Evolutionary conservation across 1,284 basidiomycete species (phyloP), one percentile per base, ranked within the genome.

Genomic region (Coniferiporia sulphurascens): DNA sequence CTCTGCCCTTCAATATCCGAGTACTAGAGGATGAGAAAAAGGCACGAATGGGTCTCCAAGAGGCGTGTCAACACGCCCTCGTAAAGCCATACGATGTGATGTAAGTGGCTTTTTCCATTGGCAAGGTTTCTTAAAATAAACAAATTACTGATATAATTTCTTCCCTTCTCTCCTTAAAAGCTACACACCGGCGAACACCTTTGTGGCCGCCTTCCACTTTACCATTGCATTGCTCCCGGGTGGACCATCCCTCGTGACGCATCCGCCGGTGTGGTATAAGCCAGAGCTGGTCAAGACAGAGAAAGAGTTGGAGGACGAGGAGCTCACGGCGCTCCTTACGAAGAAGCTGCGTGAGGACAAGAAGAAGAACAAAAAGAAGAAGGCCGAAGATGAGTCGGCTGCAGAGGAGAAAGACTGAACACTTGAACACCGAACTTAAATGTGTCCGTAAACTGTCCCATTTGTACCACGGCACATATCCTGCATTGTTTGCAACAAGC

Each of bases 1-100:
- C 93, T 6, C 99, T 99, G 87, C 96, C 96, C 48, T 98, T 99
- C 84, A 98, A 95, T 70, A 83, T 99, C 63, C 91, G 96, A 65
- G 82, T 83, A 56, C 81, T 99, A 62, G 96, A 98, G 62, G 95
- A 99, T 70, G 95, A 98, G 80, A 94, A 95, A 76, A 85, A 92
- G 59, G 90, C 94, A 21, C 87, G 95, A 57, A 89, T 99, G 83
- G 96, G 96, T 68, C 83, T 99, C 38, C 90, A 93, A 73, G 96
- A 99, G 78, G 95, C 95, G 61, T 92, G 94, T 49, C 89, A 95
- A 72, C 96, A 99, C 74, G 86, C 84, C 70, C 79, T 96, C 19
- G 83, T 96, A 62, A 93, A 92, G 73, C 90, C 91, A 44, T 95
- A 94, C 74, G 91, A 95, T 72, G 89, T 95, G 62, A 78, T 91